phyloP scores from a whole-genome alignment of 83 land plant genomes.

The Diphasiastrum complanatum region DNA sequence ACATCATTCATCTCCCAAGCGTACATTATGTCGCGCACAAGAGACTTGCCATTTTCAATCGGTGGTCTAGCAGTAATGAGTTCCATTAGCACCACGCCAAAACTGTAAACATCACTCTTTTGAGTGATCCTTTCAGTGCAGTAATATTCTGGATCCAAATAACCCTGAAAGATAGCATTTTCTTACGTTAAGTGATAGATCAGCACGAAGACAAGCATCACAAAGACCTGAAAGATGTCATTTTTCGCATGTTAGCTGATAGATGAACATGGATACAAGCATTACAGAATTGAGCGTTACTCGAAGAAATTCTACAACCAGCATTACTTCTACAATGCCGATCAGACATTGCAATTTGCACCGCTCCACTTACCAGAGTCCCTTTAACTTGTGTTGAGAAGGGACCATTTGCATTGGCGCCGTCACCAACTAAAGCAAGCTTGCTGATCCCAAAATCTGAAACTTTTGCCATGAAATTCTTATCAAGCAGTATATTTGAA shows the following conservation, averaged over 20 bases:
- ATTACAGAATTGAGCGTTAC: too few relatives aligned
- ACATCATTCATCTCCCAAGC: slow-evolving; percentile 31
- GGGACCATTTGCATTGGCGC: slow-evolving; percentile 36
- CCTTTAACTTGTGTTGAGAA: slow-evolving; percentile 77
- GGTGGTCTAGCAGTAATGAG: slow-evolving; percentile 54
- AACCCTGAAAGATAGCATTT: slow-evolving; percentile 56
- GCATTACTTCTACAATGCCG: too few relatives aligned
- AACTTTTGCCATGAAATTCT: slow-evolving; percentile 63
- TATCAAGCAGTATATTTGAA: slow-evolving; percentile 66
- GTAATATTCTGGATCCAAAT: slow-evolving; percentile 87
- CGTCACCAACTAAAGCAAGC: slow-evolving; percentile 29
- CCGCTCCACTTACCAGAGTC: slow-evolving; percentile 54
- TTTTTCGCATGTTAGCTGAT: too few relatives aligned
- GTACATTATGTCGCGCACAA: slow-evolving; percentile 60
- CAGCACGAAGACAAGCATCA: too few relatives aligned
- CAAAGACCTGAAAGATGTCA: too few relatives aligned
- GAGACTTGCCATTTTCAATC: slow-evolving; percentile 61
- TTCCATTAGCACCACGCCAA: slow-evolving; percentile 86
- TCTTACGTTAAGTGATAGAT: too few relatives aligned
- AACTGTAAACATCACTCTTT: slow-evolving; percentile 90
- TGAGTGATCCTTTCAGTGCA: slow-evolving; percentile 70
- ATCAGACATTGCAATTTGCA: too few relatives aligned
- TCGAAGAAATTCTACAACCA: too few relatives aligned
- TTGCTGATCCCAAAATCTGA: slow-evolving; percentile 84
- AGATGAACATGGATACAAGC: too few relatives aligned